These are phyloP conservation scores for Dactylellina sp. DNA, from an alignment of 2,329 filamentous ascomycete species.

Conservation along the genomic window DNA sequence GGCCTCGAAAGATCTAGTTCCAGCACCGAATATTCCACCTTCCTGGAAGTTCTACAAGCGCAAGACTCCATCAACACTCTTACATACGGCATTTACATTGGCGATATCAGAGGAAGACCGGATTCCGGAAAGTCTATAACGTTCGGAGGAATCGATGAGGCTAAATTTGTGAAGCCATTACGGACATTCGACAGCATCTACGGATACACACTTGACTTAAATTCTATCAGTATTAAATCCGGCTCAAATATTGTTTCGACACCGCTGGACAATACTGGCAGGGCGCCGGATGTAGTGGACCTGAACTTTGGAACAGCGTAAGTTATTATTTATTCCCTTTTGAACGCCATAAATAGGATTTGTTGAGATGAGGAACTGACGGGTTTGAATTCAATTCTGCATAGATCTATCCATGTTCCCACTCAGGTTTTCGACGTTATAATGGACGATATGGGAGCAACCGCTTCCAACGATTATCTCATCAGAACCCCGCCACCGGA, in stretches of 20 bases:
- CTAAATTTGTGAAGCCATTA: conserved; percentile 28
- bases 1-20: conserved; percentile 20
- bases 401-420: conserved; percentile 29
- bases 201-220: conserved; percentile 11
- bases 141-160: conserved; percentile 39
- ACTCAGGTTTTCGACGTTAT: conserved; percentile 2
- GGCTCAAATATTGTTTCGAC: not conserved
- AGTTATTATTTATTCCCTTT: not conserved
- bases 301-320: conserved; percentile 34
- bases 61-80: conserved; percentile 28
- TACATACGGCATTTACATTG: conserved; percentile 34
- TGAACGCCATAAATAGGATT: not conserved
- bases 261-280: conserved; percentile 5
- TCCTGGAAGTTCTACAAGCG: conserved; percentile 31
- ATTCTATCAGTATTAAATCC: conserved; percentile 7
- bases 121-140: conserved; percentile 40
- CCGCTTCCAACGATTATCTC: conserved; percentile 9
- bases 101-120: conserved; percentile 16
- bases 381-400: too few species aligned
- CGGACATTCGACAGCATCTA: conserved; percentile 5
- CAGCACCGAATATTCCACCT: conserved; percentile 11
- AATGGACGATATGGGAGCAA: conserved; percentile 17
- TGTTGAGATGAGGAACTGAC: too few species aligned
- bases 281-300: not conserved
- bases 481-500: conserved; percentile 4